Percentiles rank a stretch among this genome's conserved stretches.
These are phyloP conservation scores for Penicillium samsonianum DNA, from an alignment of 495 filamentous ascomycete species.

Conservation along the genomic window DNA sequence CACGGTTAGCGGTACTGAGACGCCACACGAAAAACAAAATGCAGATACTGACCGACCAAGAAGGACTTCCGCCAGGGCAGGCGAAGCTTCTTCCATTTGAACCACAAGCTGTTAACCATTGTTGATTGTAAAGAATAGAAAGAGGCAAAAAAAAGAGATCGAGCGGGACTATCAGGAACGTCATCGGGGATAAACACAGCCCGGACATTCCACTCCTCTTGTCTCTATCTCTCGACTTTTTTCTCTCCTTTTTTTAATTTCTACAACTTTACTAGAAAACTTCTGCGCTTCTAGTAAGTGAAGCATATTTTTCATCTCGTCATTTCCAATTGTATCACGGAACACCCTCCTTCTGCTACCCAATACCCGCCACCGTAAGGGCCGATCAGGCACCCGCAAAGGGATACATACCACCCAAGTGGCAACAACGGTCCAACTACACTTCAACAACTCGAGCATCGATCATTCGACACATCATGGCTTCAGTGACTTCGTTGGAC, in stretches of 20 bases:
- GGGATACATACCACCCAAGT: conserved; percentile 23
- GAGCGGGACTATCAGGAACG: conserved; percentile 25
- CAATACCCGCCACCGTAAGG: conserved; percentile 24
- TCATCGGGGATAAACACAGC: conserved; percentile 36
- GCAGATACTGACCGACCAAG: conserved; percentile 65
- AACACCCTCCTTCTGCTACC: conserved; percentile 22
- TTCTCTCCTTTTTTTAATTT: conserved; percentile 5
- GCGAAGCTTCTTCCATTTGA: conserved; percentile 79
- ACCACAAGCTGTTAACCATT: conserved; percentile 63
- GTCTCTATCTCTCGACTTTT: conserved; percentile 15
- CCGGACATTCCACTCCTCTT: conserved; percentile 31
- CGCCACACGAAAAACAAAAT: conserved; percentile 2
- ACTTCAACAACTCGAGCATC: conserved; percentile 6
- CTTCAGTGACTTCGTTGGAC: conserved; percentile 91
- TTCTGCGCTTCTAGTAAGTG: neutral
- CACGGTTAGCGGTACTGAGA: conserved; percentile 27
- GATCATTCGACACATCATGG: conserved; percentile 57
- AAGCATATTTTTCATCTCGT: neutral
- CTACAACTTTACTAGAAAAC: neutral
- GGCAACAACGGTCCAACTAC: conserved; percentile 9
- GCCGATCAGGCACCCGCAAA: conserved; percentile 30
- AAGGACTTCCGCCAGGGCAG: conserved; percentile 86
- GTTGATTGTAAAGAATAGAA: conserved; percentile 23
- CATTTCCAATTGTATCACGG: conserved; percentile 10
- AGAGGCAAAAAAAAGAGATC: conserved; percentile 11